Evolutionary conservation across 1,139 yeast species (phyloP), one percentile per base, ranked within the genome.

Genomic region (Casaregolazyma lundiana): DNA sequence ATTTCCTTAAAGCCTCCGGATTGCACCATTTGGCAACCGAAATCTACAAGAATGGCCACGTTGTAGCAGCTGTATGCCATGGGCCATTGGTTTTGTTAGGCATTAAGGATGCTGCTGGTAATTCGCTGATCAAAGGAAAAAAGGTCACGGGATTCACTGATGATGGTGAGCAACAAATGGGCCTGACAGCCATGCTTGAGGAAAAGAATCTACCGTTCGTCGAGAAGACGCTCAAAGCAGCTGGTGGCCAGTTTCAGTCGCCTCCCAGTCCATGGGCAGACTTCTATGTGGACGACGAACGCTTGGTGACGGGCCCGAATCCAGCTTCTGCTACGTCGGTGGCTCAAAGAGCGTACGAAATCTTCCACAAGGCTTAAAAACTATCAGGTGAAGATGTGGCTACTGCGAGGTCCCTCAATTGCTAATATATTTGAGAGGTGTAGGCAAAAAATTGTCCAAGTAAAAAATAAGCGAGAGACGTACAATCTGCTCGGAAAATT

Each of bases 11-110:
- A 3, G 82, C 82, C 16, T 62, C 60, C 4, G 69, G 58, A n/a
- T 65, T 80, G 45, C 78, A 74, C 49, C 54, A 61, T 22, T 53
- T 77, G 39, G 80, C 78, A 21, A 64, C 67, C 37, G 63, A 66
- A 9, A 72, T 79, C 44, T 77, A 74, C 60, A 66, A 65, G 38
- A 65, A 71, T 19, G 76, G 76, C 30, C 84, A 84, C 42, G 72
- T 78, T 36, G 75, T 80, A 21, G 62, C 80, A 35, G 82, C 85
- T 13, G 84, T 80, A 18, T 81, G 87, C 64, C 87, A 81, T 54
- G 87, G 85, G 4, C 83, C 84, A 11, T 72, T 73, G 36, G 69
- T 79, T 51, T 75, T 81, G 48, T 73, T 69, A 30, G 69, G 71
- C 41, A 62, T 79, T 53, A 67, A 60, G 38, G 76, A 74, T 52